These are phyloP conservation scores for Apophysomyces variabilis DNA, from an alignment of 371 early-diverging fungal species.

Conservation along the genomic window DNA sequence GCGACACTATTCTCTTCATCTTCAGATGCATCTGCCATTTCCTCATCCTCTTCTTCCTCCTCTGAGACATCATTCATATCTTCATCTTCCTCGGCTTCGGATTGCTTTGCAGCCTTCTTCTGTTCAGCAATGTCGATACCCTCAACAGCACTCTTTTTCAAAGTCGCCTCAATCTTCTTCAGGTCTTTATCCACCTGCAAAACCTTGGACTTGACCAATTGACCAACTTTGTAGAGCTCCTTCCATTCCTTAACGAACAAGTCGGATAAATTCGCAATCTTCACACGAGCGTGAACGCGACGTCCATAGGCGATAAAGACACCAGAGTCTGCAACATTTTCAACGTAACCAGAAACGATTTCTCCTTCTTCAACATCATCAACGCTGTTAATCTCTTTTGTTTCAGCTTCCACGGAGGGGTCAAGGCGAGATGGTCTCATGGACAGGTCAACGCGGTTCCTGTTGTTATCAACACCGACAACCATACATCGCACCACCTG, in stretches of 20 bases:
- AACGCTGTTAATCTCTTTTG: constrained; percentile 52
- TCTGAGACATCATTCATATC: constrained; percentile 41
- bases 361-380: constrained; percentile 55
- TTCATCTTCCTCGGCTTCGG: constrained; percentile 49
- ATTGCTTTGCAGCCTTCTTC: constrained; percentile 34
- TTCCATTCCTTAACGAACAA: constrained; percentile 86
- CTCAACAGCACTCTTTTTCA: constrained; percentile 54
- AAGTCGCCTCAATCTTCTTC: constrained; percentile 66
- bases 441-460: constrained; percentile 67
- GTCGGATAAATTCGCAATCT: constrained; percentile 88
- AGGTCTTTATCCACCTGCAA: constrained; percentile 62
- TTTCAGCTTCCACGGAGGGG: constrained; percentile 34
- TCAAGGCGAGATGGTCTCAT: constrained; percentile 59
- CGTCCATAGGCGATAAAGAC: constrained; percentile 76
- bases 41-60: constrained; percentile 36
- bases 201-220: constrained; percentile 76
- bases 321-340: constrained; percentile 73
- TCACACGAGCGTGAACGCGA: constrained; percentile 73
- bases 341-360: constrained; percentile 77
- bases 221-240: constrained; percentile 69
- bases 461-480: constrained; percentile 49
- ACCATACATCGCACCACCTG: constrained; percentile 61
- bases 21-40: constrained; percentile 26
- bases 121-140: constrained; percentile 25
- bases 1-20: constrained; percentile 33